phyloP scores from a whole-genome alignment of 805 yeast species.

The Kockiozyma suomiensis region DNA sequence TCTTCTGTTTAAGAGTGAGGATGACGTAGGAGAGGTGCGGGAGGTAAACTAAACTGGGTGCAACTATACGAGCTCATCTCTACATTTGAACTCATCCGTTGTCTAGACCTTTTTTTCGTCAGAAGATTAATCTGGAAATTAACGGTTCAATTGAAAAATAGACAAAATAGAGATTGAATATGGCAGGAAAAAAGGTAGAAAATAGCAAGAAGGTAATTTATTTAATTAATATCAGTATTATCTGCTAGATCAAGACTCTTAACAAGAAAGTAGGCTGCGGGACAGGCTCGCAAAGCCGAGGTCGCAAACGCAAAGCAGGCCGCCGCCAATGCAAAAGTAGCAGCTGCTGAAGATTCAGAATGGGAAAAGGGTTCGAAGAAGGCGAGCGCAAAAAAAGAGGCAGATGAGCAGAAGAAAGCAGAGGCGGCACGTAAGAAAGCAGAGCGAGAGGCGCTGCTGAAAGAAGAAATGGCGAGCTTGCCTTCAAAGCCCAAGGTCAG shows the following conservation, averaged over 20 bases:
- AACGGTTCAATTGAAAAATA: not conserved
- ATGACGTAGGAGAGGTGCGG: not conserved
- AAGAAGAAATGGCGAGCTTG: constrained; percentile 64
- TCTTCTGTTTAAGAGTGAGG: not conserved
- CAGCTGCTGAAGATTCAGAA: constrained; percentile 58
- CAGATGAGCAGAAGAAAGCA: constrained; percentile 68
- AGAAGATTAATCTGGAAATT: not conserved
- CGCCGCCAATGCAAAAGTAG: constrained; percentile 52
- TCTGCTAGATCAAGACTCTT: not conserved
- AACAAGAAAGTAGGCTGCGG: constrained; percentile 32
- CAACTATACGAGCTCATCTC: not conserved
- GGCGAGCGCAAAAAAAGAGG: constrained; percentile 68
- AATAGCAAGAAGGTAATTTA: constrained; percentile 36
- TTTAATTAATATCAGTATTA: too few species aligned
- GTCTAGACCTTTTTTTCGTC: not conserved
- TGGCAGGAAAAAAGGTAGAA: constrained; percentile 33
- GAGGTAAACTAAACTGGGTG: not conserved
- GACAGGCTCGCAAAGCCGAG: constrained; percentile 55
- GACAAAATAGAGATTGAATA: not conserved
- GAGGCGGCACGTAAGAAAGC: constrained; percentile 74
- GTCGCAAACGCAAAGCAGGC: constrained; percentile 59
- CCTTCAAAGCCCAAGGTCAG: constrained; percentile 55
- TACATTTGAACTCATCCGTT: not conserved
- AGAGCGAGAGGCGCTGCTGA: constrained; percentile 70
- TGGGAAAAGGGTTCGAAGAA: constrained; percentile 78